These are phyloP conservation scores for Phytophthora quininea DNA, from an alignment of 352 stramenopile species.

Conservation along the genomic window DNA sequence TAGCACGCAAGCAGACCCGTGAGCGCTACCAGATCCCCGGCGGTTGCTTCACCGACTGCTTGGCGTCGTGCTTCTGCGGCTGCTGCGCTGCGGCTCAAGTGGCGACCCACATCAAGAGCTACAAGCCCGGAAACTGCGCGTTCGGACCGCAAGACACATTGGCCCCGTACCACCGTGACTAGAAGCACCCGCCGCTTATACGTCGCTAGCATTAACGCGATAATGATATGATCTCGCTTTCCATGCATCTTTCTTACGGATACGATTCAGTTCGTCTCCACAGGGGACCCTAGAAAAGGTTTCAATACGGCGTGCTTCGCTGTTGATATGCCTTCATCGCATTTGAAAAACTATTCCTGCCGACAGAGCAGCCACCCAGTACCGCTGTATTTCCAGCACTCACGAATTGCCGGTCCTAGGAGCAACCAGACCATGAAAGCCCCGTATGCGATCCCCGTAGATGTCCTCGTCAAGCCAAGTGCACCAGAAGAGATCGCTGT, in stretches of 20 bases:
- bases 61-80: conserved; percentile 36
- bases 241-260: no score
- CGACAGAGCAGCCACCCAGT: not conserved
- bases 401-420: no score
- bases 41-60: conserved; percentile 35
- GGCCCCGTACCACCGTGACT: conserved; percentile 27
- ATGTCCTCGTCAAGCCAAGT: conserved; percentile 5
- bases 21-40: conserved; percentile 48
- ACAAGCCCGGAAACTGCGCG: conserved; percentile 46
- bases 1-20: conserved; percentile 34
- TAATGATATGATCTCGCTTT: no score
- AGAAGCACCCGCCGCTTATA: not conserved
- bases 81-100: conserved; percentile 53
- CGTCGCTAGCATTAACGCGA: no score
- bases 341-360: no score
- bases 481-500: conserved; percentile 7
- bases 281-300: no score
- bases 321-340: no score
- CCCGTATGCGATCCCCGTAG: conserved; percentile 14
- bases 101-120: conserved; percentile 57
- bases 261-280: no score
- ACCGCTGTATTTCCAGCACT: not conserved
- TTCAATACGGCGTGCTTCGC: no score
- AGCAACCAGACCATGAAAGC: not conserved
- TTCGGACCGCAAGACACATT: conserved; percentile 44